Evolutionary conservation across 2,329 filamentous ascomycete genomes (phyloP).

Genomic region (Alternaria sp.): DNA sequence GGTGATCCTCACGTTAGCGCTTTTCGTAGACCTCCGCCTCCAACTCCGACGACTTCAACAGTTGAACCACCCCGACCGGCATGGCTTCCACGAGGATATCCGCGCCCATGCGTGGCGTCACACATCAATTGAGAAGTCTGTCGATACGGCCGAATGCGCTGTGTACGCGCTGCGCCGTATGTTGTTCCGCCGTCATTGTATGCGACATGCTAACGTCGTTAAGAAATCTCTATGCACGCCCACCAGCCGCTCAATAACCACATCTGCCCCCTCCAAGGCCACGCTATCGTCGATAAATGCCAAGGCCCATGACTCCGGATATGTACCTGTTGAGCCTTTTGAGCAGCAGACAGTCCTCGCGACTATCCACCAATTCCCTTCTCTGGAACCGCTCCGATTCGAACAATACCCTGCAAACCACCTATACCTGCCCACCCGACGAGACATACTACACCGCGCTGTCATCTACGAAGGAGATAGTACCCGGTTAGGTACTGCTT

Average conservation of each 20-base stretch:
- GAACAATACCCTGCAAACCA: constrained; percentile 82
- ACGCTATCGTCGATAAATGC: constrained; percentile 57
- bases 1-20: constrained; percentile 17
- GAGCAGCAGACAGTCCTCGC: constrained; percentile 69
- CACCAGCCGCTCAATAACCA: constrained; percentile 42
- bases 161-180: constrained; percentile 60
- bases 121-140: constrained; percentile 40
- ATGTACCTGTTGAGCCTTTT: constrained; percentile 44
- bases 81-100: constrained; percentile 54
- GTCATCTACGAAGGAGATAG: constrained; percentile 91
- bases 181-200: constrained; percentile 49
- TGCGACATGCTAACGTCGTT: constrained; percentile 41
- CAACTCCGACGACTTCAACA: constrained; percentile 34
- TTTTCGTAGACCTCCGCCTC: constrained; percentile 34
- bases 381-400: constrained; percentile 82
- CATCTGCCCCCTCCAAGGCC: constrained; percentile 65
- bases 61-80: constrained; percentile 33
- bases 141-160: constrained; percentile 41
- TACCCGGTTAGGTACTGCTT: constrained; percentile 79
- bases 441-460: constrained; percentile 91
- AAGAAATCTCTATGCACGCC: constrained; percentile 38
- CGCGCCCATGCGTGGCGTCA: constrained; percentile 48
- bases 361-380: constrained; percentile 90
- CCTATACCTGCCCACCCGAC: constrained; percentile 84
- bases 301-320: constrained; percentile 47